Evolutionary conservation across 1,284 basidiomycete genomes (phyloP), one percentile per base, ranked within the genome.

Genomic region (Leccinum pachyderme): DNA sequence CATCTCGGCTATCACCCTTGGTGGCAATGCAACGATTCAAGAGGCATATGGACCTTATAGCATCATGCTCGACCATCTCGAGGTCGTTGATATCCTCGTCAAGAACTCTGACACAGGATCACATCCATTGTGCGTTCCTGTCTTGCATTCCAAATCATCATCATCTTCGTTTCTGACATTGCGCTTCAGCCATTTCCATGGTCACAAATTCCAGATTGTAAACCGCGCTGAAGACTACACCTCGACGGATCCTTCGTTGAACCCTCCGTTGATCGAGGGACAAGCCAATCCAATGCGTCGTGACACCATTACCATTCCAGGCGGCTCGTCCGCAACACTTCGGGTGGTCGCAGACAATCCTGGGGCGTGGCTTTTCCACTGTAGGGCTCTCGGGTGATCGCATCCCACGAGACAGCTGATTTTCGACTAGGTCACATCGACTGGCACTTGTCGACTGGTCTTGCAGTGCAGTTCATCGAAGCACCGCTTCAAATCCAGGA

Each of bases 221-320:
- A 76, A 83, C 59, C 87, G 89, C 54, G 80, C 84, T 0, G 65
- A 77, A 52, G 82, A 96, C 69, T 91, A 88, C 61, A 85, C 84
- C 0, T 93, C 93, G 0, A 73, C 81, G 63, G 90, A 98, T 71
- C 81, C 88, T 0, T 64, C 73, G 3, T 76, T 94, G 55, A 97
- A 97, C 75, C 95, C 94, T 15, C 86, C 91, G 0, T 72, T 91
- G 53, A 75, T 82, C 48, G 87, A 92, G 70, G 83, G 80, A 7
- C 87, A 91, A 66, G 69, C 74, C 2, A 97, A 97, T 75, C 95
- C 95, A 2, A 83, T 94, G 63, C 84, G 93, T 15, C 81, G 94
- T 52, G 93, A 97, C 72, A 90, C 87, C 0, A 72, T 91, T 2
- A 78, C 82, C 57, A 80, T 93, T 45, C 84, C 85, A 3, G 75